A percentile compares a stretch with the other conserved stretches of the same genome.
Evolutionary conservation across 139 green algal species (phyloP).

Genomic region (Picochlorum sp.): DNA sequence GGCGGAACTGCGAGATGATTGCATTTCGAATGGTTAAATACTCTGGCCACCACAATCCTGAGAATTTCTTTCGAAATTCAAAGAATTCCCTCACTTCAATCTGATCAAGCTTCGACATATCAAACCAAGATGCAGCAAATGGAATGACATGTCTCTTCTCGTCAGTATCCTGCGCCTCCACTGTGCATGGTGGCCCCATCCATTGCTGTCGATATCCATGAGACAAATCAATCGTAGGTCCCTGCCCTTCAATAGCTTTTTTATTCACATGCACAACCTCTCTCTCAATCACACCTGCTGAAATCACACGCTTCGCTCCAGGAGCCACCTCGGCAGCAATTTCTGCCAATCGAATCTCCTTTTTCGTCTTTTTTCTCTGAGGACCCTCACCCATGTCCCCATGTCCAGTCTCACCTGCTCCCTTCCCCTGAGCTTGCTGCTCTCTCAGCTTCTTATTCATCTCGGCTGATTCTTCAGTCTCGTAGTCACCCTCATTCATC

Average conservation of each 20-base stretch:
- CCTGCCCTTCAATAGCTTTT: conserved; percentile 23
- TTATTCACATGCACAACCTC: conserved; percentile 25
- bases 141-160: conserved; percentile 41
- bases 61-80: conserved; percentile 36
- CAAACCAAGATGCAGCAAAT: conserved; percentile 62
- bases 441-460: conserved; percentile 30
- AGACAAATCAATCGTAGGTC: conserved; percentile 29
- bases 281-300: conserved; percentile 20
- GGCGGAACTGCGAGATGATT: conserved; percentile 54
- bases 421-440: neutral
- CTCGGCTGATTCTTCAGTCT: conserved; percentile 40
- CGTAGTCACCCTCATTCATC: conserved; percentile 84
- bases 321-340: conserved; percentile 12
- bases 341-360: neutral
- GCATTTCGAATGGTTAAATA: conserved; percentile 62
- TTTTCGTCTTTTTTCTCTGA: conserved; percentile 19
- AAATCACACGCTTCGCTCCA: conserved; percentile 10
- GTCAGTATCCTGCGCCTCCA: neutral
- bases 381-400: conserved; percentile 1
- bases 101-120: conserved; percentile 47
- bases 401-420: conserved; percentile 1
- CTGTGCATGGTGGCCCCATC: conserved; percentile 1
- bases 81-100: conserved; percentile 49
- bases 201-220: conserved; percentile 18
- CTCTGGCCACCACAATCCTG: conserved; percentile 8